Evolutionary conservation across 495 filamentous ascomycete genomes (phyloP), one percentile per base, ranked within the genome.

Genomic region (Penicillium steckii): DNA sequence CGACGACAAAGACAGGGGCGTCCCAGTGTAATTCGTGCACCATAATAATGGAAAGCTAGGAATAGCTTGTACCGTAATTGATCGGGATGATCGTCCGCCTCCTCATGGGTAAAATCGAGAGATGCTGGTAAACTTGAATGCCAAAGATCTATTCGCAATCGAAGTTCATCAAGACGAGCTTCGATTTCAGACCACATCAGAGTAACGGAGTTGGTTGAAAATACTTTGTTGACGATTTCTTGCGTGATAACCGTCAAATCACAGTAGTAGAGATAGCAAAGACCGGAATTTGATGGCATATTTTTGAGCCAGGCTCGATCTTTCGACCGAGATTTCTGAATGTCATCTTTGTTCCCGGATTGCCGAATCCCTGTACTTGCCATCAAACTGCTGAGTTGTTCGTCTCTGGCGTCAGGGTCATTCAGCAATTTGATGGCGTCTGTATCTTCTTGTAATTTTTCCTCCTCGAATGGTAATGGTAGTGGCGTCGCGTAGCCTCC

Each of bases 1-100:
- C 80, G 66, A 6, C 78, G 73, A 50, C 83, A 86, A 7, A 87
- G 71, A 62, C 80, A 84, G 4, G 85, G 84, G 7, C 85, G 80
- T 33, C 79, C 79, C 17, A 84, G 70, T 8, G 85, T 74, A 30
- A 85, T 82, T 9, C 72, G 69, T 9, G 76, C 73, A 52, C 80
- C 81, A 59, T 82, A 75, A 56, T 81, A 86, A 40, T 78, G 74
- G 46, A 87, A 78, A 8, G 76, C 78, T 15, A 83, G 60, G 15
- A 73, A 76, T 21, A 77, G 63, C 46, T 71, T 71, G 37, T 59
- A 54, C 6, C 74, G 71, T 7, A 73, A 54, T 26, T 65, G 47
- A 22, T 60, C 53, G 1, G 61, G 58, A 18, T 26, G 38, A 21
- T 61, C 53, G 30, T 64, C 60, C 13, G 67, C 62, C 6, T 71